Percentiles rank a stretch among this genome's conserved stretches.
phyloP scores from a whole-genome alignment of 208 protist species.

The Porcisia deanei region DNA sequence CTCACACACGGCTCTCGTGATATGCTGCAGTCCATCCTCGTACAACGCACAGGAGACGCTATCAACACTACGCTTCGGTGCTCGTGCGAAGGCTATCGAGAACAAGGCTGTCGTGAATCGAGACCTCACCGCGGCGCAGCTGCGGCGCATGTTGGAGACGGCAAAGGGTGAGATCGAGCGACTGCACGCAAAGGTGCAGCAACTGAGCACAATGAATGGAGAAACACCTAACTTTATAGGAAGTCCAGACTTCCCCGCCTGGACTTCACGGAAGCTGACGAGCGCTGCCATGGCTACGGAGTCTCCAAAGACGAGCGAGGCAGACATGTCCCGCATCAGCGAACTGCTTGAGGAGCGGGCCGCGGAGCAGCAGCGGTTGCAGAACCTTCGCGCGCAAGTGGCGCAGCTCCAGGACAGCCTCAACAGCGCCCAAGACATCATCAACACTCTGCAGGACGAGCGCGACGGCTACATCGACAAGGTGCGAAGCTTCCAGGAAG shows the following conservation, averaged over 20 bases:
- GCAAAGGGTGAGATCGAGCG: constrained; percentile 69
- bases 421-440: constrained; percentile 39
- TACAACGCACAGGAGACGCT: constrained; percentile 88
- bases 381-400: constrained; percentile 37
- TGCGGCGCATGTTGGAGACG: constrained; percentile 70
- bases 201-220: constrained; percentile 9
- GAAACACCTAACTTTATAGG: not conserved
- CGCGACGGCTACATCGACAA: constrained; percentile 36
- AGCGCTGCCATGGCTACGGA: constrained; percentile 11
- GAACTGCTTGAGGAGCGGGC: constrained; percentile 44
- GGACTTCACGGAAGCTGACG: constrained; percentile 16
- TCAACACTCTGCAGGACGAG: constrained; percentile 44
- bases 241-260: constrained; percentile 7
- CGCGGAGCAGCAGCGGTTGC: constrained; percentile 39
- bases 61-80: constrained; percentile 89
- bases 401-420: constrained; percentile 50
- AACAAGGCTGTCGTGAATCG: constrained; percentile 86
- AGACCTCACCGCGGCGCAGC: constrained; percentile 73
- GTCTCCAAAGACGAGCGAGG: not conserved
- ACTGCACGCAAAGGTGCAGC: constrained; percentile 32
- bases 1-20: constrained; percentile 87
- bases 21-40: constrained; percentile 81
- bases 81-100: constrained; percentile 81
- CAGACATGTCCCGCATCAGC: constrained; percentile 24
- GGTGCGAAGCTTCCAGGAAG: constrained; percentile 44